phyloP scores from a whole-genome alignment of 139 green algal genomes.

The Tetradesmus lagerheimii region DNA sequence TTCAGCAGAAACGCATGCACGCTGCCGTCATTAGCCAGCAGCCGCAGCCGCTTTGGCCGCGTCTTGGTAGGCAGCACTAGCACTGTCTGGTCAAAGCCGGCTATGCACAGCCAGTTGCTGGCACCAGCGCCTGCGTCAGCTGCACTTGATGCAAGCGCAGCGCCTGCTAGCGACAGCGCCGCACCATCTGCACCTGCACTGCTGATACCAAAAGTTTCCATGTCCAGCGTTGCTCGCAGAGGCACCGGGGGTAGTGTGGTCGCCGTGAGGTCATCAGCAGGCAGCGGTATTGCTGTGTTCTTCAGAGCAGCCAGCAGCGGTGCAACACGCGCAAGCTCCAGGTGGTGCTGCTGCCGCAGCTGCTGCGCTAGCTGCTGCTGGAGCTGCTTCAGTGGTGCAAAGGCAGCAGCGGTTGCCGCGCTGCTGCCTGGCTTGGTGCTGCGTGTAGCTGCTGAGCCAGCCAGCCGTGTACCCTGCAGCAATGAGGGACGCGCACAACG shows the following conservation, averaged over 20 bases:
- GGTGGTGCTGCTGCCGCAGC: conserved; percentile 46
- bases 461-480: background rate
- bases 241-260: background rate
- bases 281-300: conserved; percentile 63
- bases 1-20: conserved; percentile 89
- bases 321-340: conserved; percentile 57
- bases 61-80: conserved; percentile 89
- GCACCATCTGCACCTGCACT: background rate
- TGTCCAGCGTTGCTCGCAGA: background rate
- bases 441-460: background rate
- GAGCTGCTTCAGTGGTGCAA: conserved; percentile 58
- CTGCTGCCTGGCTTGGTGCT: background rate
- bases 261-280: conserved; percentile 50
- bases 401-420: background rate
- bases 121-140: background rate
- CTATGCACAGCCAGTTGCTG: conserved; percentile 60
- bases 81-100: conserved; percentile 56
- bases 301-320: conserved; percentile 60
- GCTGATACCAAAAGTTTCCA: background rate
- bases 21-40: conserved; percentile 83
- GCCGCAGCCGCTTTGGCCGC: conserved; percentile 83
- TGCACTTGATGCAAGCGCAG: background rate
- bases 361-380: conserved; percentile 52
- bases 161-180: background rate
- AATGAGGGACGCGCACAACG: too few relatives aligned